phyloP scores from a whole-genome alignment of 352 stramenopile genomes.

The Phytophthora capsici region DNA sequence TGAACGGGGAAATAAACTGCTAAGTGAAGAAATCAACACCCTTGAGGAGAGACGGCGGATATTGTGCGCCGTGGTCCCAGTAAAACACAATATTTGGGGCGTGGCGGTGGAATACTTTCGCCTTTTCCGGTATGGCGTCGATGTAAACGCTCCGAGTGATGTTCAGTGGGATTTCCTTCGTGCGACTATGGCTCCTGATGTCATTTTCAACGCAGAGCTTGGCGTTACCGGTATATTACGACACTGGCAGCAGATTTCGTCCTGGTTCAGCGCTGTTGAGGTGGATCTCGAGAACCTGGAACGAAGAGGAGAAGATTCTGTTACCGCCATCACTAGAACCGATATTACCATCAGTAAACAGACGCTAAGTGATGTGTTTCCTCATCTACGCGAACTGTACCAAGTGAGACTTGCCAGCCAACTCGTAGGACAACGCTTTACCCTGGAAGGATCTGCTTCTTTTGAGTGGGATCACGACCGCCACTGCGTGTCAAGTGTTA shows the following conservation, averaged over 20 bases:
- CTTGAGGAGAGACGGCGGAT: neutral
- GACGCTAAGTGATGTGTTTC: constrained; percentile 8
- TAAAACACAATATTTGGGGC: constrained; percentile 1
- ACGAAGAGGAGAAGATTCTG: neutral
- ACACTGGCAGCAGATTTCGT: constrained; percentile 3
- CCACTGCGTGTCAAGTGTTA: neutral
- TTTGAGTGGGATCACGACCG: constrained; percentile 7
- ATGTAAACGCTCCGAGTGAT: neutral
- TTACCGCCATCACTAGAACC: constrained; percentile 3
- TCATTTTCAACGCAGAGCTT: constrained; percentile 7
- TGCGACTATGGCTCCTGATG: constrained; percentile 2
- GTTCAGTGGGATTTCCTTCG: constrained; percentile 12
- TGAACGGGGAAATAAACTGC: neutral
- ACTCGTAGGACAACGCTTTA: constrained; percentile 12
- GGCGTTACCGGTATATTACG: constrained; percentile 10
- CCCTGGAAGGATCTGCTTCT: neutral
- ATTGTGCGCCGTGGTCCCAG: neutral
- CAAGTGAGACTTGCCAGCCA: neutral
- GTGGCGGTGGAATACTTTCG: constrained; percentile 14
- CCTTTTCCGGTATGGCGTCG: constrained; percentile 2
- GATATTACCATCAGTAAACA: constrained; percentile 7
- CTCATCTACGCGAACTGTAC: neutral
- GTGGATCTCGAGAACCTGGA: constrained; percentile 9
- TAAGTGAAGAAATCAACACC: constrained; percentile 2
- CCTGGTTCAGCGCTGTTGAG: constrained; percentile 7